Evolutionary conservation across 345 rosid genomes (phyloP).

Genomic region (Lepidium sativum): DNA sequence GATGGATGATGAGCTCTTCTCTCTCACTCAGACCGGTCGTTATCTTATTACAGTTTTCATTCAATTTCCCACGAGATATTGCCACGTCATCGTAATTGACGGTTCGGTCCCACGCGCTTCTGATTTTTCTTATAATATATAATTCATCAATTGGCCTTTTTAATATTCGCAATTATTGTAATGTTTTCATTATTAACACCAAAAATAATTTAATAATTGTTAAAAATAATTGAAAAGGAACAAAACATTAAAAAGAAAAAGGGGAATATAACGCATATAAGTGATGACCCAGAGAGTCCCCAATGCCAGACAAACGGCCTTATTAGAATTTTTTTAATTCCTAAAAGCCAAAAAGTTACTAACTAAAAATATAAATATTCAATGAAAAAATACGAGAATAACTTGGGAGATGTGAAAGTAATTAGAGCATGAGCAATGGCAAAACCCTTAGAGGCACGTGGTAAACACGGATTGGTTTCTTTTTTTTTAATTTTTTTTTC

Average conservation of each 20-base stretch:
- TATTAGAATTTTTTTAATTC: neutral
- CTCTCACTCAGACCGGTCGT: slow-evolving; percentile 33
- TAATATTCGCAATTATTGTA: slow-evolving; percentile 13
- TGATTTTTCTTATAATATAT: neutral
- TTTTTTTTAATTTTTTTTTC: no score
- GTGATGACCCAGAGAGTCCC: neutral
- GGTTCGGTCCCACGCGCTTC: slow-evolving; percentile 33
- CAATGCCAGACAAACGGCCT: slow-evolving; percentile 20
- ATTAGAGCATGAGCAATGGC: neutral
- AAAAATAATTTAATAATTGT: neutral
- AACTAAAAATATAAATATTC: neutral
- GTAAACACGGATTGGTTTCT: no score
- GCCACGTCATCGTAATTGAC: slow-evolving; percentile 41
- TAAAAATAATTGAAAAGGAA: neutral
- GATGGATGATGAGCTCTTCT: neutral
- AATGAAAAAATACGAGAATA: neutral
- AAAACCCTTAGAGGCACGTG: no score
- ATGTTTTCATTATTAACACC: neutral
- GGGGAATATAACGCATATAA: slow-evolving; percentile 16
- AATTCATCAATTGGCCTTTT: neutral
- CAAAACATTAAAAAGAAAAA: neutral
- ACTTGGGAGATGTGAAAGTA: neutral
- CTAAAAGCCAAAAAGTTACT: neutral
- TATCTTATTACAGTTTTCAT: slow-evolving; percentile 47
- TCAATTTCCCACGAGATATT: slow-evolving; percentile 34